A percentile compares a stretch with the other conserved stretches of the same genome.
These are phyloP conservation scores for Exobasidium cylindrosporum DNA, from an alignment of 1,284 basidiomycete species.

Conservation along the genomic window DNA sequence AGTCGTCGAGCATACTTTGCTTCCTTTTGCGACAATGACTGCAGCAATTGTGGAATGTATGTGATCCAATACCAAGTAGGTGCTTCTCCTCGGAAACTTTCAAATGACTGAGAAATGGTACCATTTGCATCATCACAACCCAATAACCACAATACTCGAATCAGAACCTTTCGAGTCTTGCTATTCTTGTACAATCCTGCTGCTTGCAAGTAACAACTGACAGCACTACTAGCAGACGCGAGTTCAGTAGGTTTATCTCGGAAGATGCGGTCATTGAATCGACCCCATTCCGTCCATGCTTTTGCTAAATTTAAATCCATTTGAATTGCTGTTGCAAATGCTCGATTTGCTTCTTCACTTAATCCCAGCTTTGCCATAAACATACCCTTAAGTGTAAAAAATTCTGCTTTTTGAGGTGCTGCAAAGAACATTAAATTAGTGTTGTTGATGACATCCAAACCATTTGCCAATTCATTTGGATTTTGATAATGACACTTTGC, in stretches of 20 bases:
- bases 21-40: constrained; percentile 85
- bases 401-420: constrained; percentile 90
- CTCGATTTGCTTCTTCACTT: constrained; percentile 84
- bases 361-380: constrained; percentile 87
- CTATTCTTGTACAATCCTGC: constrained; percentile 91
- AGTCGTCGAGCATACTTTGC: constrained; percentile 88
- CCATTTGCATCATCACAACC: constrained; percentile 78
- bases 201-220: constrained; percentile 96
- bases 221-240: constrained; percentile 75
- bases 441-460: constrained; percentile 97
- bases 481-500: constrained; percentile 99
- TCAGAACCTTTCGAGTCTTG: constrained; percentile 86
- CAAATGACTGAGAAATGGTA: constrained; percentile 83
- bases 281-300: constrained; percentile 98
- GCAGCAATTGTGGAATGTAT: constrained; percentile 89
- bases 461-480: constrained; percentile 85
- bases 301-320: constrained; percentile 93
- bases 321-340: constrained; percentile 74
- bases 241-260: constrained; percentile 59
- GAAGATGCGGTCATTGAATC: constrained; percentile 90
- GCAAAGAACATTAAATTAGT: constrained; percentile 99
- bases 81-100: constrained; percentile 92
- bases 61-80: constrained; percentile 99
- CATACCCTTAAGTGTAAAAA: constrained; percentile 99
- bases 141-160: constrained; percentile 92